These are phyloP conservation scores for Hydnomerulius pinastri DNA, from an alignment of 768 basidiomycete species.

Conservation along the genomic window DNA sequence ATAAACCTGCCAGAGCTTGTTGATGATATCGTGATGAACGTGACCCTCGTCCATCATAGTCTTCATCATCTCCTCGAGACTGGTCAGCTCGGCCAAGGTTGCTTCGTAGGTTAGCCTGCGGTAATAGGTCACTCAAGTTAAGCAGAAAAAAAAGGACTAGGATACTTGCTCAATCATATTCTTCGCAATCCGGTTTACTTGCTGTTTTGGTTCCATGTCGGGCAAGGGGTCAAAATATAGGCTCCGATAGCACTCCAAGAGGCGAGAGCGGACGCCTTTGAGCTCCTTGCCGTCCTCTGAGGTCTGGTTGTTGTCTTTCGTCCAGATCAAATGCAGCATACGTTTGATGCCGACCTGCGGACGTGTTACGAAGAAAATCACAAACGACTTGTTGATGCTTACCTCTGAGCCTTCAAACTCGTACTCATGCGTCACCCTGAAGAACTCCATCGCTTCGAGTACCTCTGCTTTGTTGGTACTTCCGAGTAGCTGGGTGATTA, in stretches of 20 bases:
- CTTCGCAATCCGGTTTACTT: constrained; percentile 90
- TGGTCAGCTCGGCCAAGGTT: constrained; percentile 92
- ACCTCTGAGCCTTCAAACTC: constrained; percentile 79
- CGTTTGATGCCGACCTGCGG: constrained; percentile 83
- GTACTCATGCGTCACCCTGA: constrained; percentile 79
- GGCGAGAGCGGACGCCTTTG: constrained; percentile 82
- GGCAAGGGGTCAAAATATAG: constrained; percentile 87
- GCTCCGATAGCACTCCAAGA: constrained; percentile 85
- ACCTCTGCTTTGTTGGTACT: constrained; percentile 86
- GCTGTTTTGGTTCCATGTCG: constrained; percentile 76
- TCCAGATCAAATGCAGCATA: constrained; percentile 98
- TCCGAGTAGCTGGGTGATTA: constrained; percentile 75
- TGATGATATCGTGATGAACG: constrained; percentile 81
- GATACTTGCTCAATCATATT: constrained; percentile 90
- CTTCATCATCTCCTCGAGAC: constrained; percentile 94
- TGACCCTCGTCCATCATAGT: constrained; percentile 92
- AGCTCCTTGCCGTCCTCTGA: constrained; percentile 77
- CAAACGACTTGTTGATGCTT: constrained; percentile 10
- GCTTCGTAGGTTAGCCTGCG: constrained; percentile 86
- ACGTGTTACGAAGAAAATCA: neutral
- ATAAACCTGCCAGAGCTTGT: constrained; percentile 96
- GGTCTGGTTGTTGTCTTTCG: constrained; percentile 86
- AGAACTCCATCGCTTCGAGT: constrained; percentile 87
- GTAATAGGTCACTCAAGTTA: neutral
- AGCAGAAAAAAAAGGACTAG: neutral